These are phyloP conservation scores for Fusarium annulatum DNA, from an alignment of 2,329 filamentous ascomycete species.

Conservation along the genomic window DNA sequence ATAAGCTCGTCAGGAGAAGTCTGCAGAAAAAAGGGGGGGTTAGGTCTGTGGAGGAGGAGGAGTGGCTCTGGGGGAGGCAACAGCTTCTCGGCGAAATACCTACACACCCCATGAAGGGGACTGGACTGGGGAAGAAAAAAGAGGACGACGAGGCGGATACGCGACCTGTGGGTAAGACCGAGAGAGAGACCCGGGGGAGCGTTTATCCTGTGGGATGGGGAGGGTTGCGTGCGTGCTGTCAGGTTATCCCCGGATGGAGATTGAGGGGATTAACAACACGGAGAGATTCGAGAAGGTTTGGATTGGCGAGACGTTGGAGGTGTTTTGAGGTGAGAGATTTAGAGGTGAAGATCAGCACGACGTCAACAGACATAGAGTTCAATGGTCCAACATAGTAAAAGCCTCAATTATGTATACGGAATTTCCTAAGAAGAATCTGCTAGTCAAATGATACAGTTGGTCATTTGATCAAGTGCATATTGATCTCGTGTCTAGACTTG, in stretches of 20 bases:
- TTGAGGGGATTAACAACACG: constrained; percentile 15
- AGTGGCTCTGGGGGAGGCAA: constrained; percentile 31
- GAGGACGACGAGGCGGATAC: neutral
- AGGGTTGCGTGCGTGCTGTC: neutral
- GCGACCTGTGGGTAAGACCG: constrained; percentile 20
- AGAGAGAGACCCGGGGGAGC: constrained; percentile 14
- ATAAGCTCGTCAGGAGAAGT: constrained; percentile 21
- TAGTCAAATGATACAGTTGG: neutral
- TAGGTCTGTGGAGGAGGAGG: constrained; percentile 16
- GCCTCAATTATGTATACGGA: neutral
- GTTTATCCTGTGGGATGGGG: constrained; percentile 5
- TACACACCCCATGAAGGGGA: neutral
- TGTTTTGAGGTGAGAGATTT: neutral
- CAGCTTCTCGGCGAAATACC: constrained; percentile 6
- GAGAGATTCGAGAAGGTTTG: constrained; percentile 9
- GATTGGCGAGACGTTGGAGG: constrained; percentile 1
- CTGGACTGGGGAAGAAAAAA: constrained; percentile 18
- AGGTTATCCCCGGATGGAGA: constrained; percentile 21
- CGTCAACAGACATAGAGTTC: neutral
- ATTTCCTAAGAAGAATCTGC: neutral
- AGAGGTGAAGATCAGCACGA: neutral
- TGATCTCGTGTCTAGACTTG: neutral
- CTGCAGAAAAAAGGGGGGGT: constrained; percentile 10
- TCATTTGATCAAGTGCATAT: constrained; percentile 10
- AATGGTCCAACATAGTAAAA: neutral